Percentiles rank a stretch among this genome's conserved stretches.
Evolutionary conservation across 129 eudicot genomes (phyloP).

Genomic region (Deinandra increscens): DNA sequence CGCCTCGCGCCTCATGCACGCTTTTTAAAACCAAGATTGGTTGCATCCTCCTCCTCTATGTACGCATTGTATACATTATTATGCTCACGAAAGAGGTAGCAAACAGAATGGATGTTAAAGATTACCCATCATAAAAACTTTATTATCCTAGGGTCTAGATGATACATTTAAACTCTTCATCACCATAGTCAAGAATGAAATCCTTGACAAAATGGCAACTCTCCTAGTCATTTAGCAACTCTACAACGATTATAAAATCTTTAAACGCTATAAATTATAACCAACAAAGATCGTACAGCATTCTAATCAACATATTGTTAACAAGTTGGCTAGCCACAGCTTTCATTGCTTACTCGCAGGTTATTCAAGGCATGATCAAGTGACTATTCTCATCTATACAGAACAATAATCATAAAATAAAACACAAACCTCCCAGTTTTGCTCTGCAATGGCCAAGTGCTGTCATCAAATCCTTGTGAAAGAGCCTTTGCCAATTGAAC

Average conservation of each 20-base stretch:
- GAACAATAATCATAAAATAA: neutral
- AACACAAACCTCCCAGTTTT: constrained; percentile 69
- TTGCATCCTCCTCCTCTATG: neutral
- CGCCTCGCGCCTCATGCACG: no score
- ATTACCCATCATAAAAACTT: neutral
- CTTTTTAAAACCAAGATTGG: neutral
- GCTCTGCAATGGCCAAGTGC: constrained; percentile 80
- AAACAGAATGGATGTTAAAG: neutral
- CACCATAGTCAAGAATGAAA: neutral
- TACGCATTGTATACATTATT: neutral
- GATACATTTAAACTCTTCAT: neutral
- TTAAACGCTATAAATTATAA: neutral
- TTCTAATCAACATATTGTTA: constrained; percentile 1
- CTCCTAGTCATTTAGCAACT: neutral
- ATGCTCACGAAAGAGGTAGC: neutral
- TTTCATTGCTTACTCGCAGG: neutral
- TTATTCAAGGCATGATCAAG: no score
- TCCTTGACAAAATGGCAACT: neutral
- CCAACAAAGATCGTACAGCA: neutral
- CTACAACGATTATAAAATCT: neutral
- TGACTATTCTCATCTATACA: neutral
- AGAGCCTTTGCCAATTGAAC: constrained; percentile 79
- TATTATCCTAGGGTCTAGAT: neutral
- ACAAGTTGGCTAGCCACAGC: neutral
- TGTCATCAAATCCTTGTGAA: constrained; percentile 72